Evolutionary conservation across 208 protist genomes (phyloP), one percentile per base, ranked within the genome.

Genomic region (Leishmania tarentolae): DNA sequence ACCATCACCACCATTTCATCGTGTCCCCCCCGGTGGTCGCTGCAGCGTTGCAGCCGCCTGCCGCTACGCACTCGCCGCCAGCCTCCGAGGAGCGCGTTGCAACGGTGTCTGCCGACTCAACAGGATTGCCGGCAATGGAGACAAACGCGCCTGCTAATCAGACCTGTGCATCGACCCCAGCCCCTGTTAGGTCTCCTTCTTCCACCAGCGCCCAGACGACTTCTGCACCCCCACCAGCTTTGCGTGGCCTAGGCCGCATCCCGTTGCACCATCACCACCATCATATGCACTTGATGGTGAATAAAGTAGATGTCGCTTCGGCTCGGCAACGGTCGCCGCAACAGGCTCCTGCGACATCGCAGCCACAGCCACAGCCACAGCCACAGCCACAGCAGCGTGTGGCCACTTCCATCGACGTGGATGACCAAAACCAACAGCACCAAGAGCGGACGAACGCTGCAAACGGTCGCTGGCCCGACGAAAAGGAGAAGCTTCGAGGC

Each of bases 231-330:
- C 44, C 59, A 13, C 31, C 80, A 65, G 73, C 73, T 24, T 75
- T 86, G 63, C 82, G 82, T 31, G 82, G 82, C 7, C 50, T 86
- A 46, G 73, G 72, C 35, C 73, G 66, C 50, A 65, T 81, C 21
- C 73, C 71, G 0, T 57, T 79, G 1, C 80, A 87, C 61, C 84
- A 88, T 66, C 87, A 91, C 63, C 79, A 87, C 46, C 85, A 84
- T 65, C 84, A 88, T 69, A 59, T 72, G 17, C 79, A 86, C 71
- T 13, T 85, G 42, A 35, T 82, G 65, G 17, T 76, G 35, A 82
- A 70, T 65, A 72, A 47, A 65, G 44, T 47, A 42, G 73, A 83
- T 59, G n/a, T 61, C 1, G 63, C 78, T 6, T 52, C 74, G 35
- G 19, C 46, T 24, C 70, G 40, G 46, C 81, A 40, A 85, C 56